Percentiles rank a stretch among this genome's conserved stretches.
phyloP scores from a whole-genome alignment of 805 yeast species.

The Lipomyces starkeyi region DNA sequence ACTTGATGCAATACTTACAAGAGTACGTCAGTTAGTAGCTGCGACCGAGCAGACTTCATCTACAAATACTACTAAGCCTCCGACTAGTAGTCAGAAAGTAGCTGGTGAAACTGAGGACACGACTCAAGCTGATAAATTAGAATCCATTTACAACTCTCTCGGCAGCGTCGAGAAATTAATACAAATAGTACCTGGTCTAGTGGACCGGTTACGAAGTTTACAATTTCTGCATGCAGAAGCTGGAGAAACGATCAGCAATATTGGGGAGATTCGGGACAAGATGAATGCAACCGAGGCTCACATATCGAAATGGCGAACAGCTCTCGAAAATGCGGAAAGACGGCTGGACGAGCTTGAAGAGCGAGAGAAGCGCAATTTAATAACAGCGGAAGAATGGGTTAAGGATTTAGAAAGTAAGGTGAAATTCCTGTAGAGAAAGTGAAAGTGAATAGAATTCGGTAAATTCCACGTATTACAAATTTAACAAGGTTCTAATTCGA shows the following conservation, averaged over 20 bases:
- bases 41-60: neutral
- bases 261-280: constrained; percentile 14
- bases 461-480: neutral
- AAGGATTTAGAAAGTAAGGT: constrained; percentile 21
- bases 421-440: neutral
- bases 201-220: constrained; percentile 27
- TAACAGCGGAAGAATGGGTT: constrained; percentile 25
- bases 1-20: constrained; percentile 2
- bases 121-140: constrained; percentile 15
- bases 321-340: constrained; percentile 24
- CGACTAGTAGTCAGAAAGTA: neutral
- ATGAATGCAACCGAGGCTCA: constrained; percentile 10
- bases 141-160: constrained; percentile 16
- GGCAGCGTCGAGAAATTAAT: constrained; percentile 20
- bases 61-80: neutral
- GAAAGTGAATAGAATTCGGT: neutral
- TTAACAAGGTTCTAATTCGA: neutral
- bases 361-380: constrained; percentile 27
- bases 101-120: neutral
- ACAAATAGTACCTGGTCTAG: constrained; percentile 21
- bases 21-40: neutral
- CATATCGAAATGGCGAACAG: constrained; percentile 21
- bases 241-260: constrained; percentile 17
- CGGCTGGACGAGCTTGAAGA: constrained; percentile 24
- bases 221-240: constrained; percentile 33